phyloP scores from a whole-genome alignment of 2,329 filamentous ascomycete genomes.

The Hymenoscyphus infarciens region DNA sequence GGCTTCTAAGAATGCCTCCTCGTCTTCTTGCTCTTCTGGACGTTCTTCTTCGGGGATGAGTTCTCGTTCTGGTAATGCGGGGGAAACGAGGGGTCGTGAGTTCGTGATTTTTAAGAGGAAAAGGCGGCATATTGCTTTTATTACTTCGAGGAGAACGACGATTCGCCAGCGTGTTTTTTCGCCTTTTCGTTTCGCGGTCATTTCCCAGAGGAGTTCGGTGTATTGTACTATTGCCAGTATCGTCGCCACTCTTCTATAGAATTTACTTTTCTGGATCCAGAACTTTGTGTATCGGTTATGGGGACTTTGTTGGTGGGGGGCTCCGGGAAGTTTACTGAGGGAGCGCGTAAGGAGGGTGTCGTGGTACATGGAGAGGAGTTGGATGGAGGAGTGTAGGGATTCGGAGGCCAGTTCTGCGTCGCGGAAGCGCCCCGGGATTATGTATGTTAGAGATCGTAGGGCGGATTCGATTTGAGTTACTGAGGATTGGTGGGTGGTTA shows the following conservation, averaged over 20 bases:
- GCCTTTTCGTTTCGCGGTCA: constrained; percentile 84
- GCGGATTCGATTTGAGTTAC: constrained; percentile 95
- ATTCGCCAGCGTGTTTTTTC: constrained; percentile 84
- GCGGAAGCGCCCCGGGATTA: constrained; percentile 85
- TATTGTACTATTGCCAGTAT: constrained; percentile 89
- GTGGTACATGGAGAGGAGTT: constrained; percentile 89
- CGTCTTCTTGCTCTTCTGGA: constrained; percentile 47
- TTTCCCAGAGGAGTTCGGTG: constrained; percentile 94
- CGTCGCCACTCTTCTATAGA: constrained; percentile 79
- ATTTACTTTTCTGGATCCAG: constrained; percentile 59
- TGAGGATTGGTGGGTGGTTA: constrained; percentile 89
- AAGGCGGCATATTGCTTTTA: constrained; percentile 82
- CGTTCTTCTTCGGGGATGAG: constrained; percentile 56
- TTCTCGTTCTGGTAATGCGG: constrained; percentile 82
- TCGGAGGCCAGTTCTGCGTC: constrained; percentile 96
- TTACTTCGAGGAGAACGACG: constrained; percentile 75
- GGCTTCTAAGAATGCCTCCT: constrained; percentile 35
- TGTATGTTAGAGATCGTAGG: constrained; percentile 87
- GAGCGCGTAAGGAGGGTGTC: constrained; percentile 75
- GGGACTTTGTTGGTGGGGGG: constrained; percentile 46
- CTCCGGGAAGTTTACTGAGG: constrained; percentile 53
- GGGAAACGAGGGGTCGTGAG: constrained; percentile 75
- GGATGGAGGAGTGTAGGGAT: constrained; percentile 82
- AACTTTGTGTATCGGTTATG: constrained; percentile 65
- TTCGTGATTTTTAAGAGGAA: constrained; percentile 79